These are phyloP conservation scores for Rosellinia necatrix DNA, from an alignment of 2,329 filamentous ascomycete species.

Conservation along the genomic window DNA sequence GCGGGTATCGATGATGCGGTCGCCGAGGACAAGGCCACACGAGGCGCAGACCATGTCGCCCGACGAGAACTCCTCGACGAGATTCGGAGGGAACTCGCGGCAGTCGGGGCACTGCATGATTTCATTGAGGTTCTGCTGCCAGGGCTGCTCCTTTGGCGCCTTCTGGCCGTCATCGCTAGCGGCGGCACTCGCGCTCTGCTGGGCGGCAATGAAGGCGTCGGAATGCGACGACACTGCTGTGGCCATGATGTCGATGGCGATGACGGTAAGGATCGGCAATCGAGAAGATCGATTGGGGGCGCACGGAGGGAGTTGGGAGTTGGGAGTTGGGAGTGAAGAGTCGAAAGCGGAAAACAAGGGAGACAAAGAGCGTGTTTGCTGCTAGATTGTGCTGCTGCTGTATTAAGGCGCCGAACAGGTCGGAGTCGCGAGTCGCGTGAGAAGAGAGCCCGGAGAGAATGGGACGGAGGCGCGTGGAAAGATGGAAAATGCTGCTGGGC, in stretches of 20 bases:
- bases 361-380: neutral
- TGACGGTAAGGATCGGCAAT: neutral
- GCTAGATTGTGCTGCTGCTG: no score
- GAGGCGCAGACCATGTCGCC: slow-evolving; percentile 92
- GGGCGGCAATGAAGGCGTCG: slow-evolving; percentile 47
- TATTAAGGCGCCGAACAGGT: no score
- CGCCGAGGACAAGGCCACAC: slow-evolving; percentile 88
- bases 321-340: neutral
- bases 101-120: slow-evolving; percentile 88
- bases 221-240: slow-evolving; percentile 25
- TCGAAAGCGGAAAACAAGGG: neutral
- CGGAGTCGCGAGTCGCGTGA: no score
- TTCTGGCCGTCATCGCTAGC: slow-evolving; percentile 33
- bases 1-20: slow-evolving; percentile 91
- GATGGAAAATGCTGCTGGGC: no score
- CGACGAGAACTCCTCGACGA: slow-evolving; percentile 89
- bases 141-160: slow-evolving; percentile 46
- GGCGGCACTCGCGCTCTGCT: slow-evolving; percentile 37
- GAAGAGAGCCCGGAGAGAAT: no score
- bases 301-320: neutral
- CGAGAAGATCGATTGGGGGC: neutral
- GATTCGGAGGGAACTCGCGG: slow-evolving; percentile 86
- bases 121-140: slow-evolving; percentile 85
- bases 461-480: no score
- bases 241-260: slow-evolving; percentile 21